Evolutionary conservation across 164 flowering plant species (phyloP), one percentile per base, ranked within the genome.

Genomic region (Magnolia kwangsiensis): DNA sequence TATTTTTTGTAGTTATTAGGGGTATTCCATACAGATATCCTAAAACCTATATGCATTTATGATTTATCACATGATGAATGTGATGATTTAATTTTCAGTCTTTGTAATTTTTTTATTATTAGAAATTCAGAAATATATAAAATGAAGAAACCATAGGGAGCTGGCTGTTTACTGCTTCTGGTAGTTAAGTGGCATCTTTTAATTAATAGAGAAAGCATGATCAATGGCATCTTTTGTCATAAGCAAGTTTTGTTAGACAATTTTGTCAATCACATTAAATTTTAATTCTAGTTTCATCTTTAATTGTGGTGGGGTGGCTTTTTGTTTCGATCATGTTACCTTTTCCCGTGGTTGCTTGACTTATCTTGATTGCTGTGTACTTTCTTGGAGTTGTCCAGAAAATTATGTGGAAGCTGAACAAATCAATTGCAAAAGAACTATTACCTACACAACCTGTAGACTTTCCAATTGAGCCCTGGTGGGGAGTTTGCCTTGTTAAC

Each of bases 381-480:
- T 77, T 31, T 71, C 70, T 81, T 83, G 81, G 94, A 82, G 86
- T 84, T 84, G 23, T 83, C 81, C 91, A 96, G 99, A 96, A 96
- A 91, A 91, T 96, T 69, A 96, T 94, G 99, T 96, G 99, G 99
- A 96, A 94, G 90, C 88, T 94, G 79, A 94, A 94, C 88, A 96
- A 96, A 85, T 94, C 99, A 75, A 96, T 96, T 82, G 98, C 98
- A 50, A 96, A 91, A 83, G 99, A 94, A 81, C 82, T 91, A 71
- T 83, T 96, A 82, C 99, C 99, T n/a, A 84, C 86, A 24, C 97
- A 94, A 81, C 97, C 97, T 72, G 97, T 90, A 70, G 97, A 96
- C 77, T 91, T 96, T 81, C 76, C 86, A 55, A 90, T 92, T 84
- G 99, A 96, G 78, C 91, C 98, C 55, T 96, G 99, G 99, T 96